Percentiles rank a stretch among this genome's conserved stretches.
These are phyloP conservation scores for Leucocoprinus birnbaumii DNA, from an alignment of 768 basidiomycete species.

Conservation along the genomic window DNA sequence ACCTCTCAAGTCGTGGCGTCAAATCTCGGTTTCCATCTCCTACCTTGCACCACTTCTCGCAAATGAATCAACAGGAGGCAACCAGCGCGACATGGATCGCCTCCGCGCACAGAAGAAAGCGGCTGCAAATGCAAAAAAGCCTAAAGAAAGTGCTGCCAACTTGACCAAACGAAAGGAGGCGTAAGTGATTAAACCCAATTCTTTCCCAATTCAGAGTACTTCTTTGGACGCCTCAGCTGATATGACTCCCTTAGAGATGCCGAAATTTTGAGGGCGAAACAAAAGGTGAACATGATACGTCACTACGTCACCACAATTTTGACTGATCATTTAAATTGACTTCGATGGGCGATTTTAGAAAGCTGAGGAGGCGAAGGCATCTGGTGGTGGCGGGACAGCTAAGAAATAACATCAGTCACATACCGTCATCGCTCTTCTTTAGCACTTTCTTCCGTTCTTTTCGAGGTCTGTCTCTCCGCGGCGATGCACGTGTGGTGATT, in stretches of 20 bases:
- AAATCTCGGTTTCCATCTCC: slow-evolving; percentile 18
- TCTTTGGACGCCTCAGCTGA: slow-evolving; percentile 13
- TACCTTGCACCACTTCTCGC: slow-evolving; percentile 4
- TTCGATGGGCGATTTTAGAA: slow-evolving; percentile 31
- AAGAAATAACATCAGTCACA: slow-evolving; percentile 32
- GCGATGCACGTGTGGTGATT: neutral
- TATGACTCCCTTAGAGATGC: slow-evolving; percentile 55
- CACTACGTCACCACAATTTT: neutral
- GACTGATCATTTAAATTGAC: slow-evolving; percentile 4
- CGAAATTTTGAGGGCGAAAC: slow-evolving; percentile 70
- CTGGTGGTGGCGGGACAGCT: slow-evolving; percentile 12
- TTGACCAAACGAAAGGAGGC: slow-evolving; percentile 73
- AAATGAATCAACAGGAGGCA: slow-evolving; percentile 54
- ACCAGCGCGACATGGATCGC: slow-evolving; percentile 79
- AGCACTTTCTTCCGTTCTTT: neutral
- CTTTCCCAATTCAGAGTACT: slow-evolving; percentile 11
- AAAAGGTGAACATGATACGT: slow-evolving; percentile 53
- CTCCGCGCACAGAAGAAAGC: slow-evolving; percentile 72
- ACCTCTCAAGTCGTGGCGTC: slow-evolving; percentile 13
- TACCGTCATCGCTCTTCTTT: neutral
- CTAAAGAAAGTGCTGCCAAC: slow-evolving; percentile 63
- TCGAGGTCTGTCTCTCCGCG: neutral
- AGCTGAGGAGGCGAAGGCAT: slow-evolving; percentile 49
- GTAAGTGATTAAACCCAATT: slow-evolving; percentile 43
- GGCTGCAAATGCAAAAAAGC: slow-evolving; percentile 48